Base-by-base conservation (phyloP, 2,329 filamentous ascomycete genomes). In the Thermochaetoides dissita region DNA sequence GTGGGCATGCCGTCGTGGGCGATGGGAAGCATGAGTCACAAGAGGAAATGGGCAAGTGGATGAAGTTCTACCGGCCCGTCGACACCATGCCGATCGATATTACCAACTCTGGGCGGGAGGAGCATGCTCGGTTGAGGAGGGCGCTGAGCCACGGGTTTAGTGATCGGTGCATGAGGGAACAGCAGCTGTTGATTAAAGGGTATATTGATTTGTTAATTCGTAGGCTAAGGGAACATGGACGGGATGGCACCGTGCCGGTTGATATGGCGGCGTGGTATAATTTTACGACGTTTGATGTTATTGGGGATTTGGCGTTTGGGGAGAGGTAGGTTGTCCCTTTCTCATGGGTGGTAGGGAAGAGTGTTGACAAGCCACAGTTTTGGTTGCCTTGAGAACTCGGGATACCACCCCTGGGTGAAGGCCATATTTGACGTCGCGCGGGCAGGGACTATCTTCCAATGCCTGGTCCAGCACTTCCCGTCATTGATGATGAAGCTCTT, bases 121-220 rank as follows among this genome's bases (percentile, higher is more conserved):
- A 61, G 37, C 63, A 65, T 43, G 47, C 45, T 9, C 41, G 52
- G 28, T 42, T 63, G 37, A 54, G 62, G 8, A 49, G 60, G 6
- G 56, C 58, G 32, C 54, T 67, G 37, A 56, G 61, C 4, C 60
- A 63, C 44, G 63, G 61, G 9, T 67, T 67, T 51, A 57, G 55
- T 42, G 57, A 64, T 30, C 50, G 58, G 43, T 51, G 57, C 41
- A 58, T 67, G 60, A 56, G 61, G 7, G 63, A 57, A 30, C 63
- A 67, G 48, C 62, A 64, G 45, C 59, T 58, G 29, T 55, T 65
- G 39, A 63, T 67, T 42, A 51, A 51, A 12, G 49, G 48, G 7
- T 64, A 66, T 45, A 55, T 65, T 3, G 54, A 64, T 42, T 49
- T 62, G 36, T 46, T 65, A 32, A 52, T 63, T 11, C 40, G 49